Evolutionary conservation across 2,329 filamentous ascomycete genomes (phyloP).

Genomic region (Ophioceras dolichostomum): DNA sequence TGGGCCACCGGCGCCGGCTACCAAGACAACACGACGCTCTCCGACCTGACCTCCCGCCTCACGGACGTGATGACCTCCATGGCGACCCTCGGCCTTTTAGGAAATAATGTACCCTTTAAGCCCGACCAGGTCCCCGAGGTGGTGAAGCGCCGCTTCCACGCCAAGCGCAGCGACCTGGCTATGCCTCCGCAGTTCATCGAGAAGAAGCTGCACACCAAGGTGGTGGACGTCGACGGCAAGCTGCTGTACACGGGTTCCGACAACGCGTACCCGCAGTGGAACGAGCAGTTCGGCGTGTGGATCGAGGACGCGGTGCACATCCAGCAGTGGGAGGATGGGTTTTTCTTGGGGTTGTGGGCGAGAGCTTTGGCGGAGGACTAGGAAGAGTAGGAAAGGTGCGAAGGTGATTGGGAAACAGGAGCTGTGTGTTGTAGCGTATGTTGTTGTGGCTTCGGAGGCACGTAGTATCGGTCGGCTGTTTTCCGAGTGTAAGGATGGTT

Average conservation of each 20-base stretch:
- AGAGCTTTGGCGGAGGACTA: background rate
- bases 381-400: no score
- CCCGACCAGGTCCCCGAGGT: background rate
- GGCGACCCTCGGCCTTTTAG: background rate
- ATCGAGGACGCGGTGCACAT: background rate
- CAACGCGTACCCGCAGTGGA: conserved; percentile 2
- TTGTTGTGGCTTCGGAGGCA: no score
- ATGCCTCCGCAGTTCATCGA: background rate
- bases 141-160: background rate
- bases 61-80: background rate
- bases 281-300: conserved; percentile 3
- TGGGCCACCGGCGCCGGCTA: background rate
- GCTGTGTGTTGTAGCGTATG: no score
- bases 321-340: background rate
- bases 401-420: no score
- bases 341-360: conserved; percentile 1
- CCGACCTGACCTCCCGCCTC: background rate
- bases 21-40: conserved; percentile 1
- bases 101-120: background rate
- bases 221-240: background rate
- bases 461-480: no score
- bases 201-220: conserved; percentile 3
- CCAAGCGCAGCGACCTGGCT: background rate
- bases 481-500: no score
- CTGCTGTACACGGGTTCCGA: conserved; percentile 1